Evolutionary conservation across 805 yeast genomes (phyloP), one percentile per base, ranked within the genome.

Genomic region (Ogataea salicorniae): DNA sequence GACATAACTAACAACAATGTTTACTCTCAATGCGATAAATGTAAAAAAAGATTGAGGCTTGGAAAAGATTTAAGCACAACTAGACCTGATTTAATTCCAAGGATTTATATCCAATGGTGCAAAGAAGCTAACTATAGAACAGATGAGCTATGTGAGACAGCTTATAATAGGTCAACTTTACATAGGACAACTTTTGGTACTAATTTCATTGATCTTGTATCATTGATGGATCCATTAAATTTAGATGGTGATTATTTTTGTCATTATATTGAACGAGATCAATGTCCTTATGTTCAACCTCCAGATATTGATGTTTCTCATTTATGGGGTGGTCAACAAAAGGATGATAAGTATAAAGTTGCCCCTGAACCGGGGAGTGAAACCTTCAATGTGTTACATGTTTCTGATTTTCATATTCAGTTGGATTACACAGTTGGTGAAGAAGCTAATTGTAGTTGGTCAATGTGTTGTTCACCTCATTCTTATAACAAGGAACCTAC

Each of bases 331-430:
- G 76, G 78, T 5, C 60, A 57, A 34, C 16, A 23, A 23, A 73
- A 69, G 55, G 78, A 62, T 48, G 68, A 51, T 52, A 69, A 62
- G 46, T 74, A 64, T 63, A 73, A 65, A 52, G 75, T 62, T 48
- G 76, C 69, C 58, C 79, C 63, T 56, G 75, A 64, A 16, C 39
- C 61, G 16, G 55, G 60, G 20, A 48, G 53, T 44, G 69, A 73
- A 47, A 68, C 72, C 1, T 78, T 82, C 63, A 78, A 81, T 49
- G 88, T 81, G 5, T 67, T 84, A 50, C 91, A 84, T 55, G 56
- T 84, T 33, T 75, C 84, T 17, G 90, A 84, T 59, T 79, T 83
- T 63, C 89, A 84, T 62, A 63, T 81, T 41, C 79, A 82, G 59
- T 62, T 76, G 46, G 77, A 78, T 52, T 80, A 76, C 61, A 61